Base-by-base conservation (phyloP, 345 rosid genomes). In the Brassica rapa region DNA sequence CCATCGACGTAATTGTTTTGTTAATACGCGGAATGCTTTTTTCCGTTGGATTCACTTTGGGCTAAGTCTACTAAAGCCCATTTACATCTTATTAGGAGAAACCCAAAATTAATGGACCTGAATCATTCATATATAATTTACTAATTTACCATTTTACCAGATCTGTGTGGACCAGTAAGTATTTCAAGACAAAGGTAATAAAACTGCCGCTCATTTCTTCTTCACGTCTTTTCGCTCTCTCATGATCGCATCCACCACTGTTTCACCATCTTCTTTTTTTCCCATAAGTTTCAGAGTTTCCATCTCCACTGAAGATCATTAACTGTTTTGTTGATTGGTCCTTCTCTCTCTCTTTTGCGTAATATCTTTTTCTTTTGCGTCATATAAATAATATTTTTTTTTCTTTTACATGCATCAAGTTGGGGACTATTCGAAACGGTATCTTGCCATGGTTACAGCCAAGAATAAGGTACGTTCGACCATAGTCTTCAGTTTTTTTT, bases 191-290 rank as follows among this genome's bases (percentile, higher is more conserved):
- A n/a, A 51, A n/a, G 21, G 16, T 51, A 5, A 3, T 41, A 14
- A 24, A 74, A 74, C 83, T 81, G 77, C 74, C 83, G 77, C 80
- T 71, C 83, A 60, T 70, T 59, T 80, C 73, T 43, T n/a, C 65
- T 15, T 66, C 19, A 59, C 72, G 72, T 43, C 72, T 67, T 66
- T 66, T 41, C 23, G 15, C 69, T 53, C 43, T 75, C 68, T 77
- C 6, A 10, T 41, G 7, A 59, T 62, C 33, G 41, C 56, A 51
- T n/a, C 19, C 21, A 51, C 74, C 75, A 53, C 4, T 57, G 62
- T 41, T 75, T 64, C 80, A 49, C 56, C 70, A 5, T 63, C 35
- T 1, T 43, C 63, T 16, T 66, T 37, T 60, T 56, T 37, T 53
- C 7, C 1, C 30, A 72, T 7, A 35, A 59, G 12, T 71, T 57